A percentile compares a stretch with the other conserved stretches of the same genome.
Conservation (phyloP, 106 monocot species). For the Hemerocallis citrina region DNA sequence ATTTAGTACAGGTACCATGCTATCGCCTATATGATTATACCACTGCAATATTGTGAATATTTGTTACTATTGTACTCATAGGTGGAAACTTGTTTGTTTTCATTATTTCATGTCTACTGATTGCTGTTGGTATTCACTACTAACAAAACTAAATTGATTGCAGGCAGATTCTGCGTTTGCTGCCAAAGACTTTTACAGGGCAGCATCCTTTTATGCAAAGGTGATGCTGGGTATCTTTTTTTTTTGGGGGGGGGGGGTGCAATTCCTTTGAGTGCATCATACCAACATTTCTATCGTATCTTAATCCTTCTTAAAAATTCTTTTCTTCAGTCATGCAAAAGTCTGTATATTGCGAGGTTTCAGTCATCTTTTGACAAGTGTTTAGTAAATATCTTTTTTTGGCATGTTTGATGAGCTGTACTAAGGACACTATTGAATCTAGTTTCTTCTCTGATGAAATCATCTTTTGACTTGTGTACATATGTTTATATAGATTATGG, state of each 20-base stretch:
- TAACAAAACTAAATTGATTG: conserved; percentile 4
- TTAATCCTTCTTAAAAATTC: background rate
- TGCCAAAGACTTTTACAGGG: conserved; percentile 79
- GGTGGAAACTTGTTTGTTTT: background rate
- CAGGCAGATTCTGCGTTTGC: conserved; percentile 93
- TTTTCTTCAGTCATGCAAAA: background rate
- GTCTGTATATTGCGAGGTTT: background rate
- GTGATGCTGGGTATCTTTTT: conserved; percentile 21
- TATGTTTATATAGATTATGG: too few relatives aligned
- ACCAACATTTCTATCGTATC: background rate
- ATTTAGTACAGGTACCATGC: conserved; percentile 69
- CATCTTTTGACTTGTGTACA: too few relatives aligned
- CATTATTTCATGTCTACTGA: background rate
- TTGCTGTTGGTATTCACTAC: too few relatives aligned
- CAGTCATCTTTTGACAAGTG: too few relatives aligned
- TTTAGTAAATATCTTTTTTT: too few relatives aligned
- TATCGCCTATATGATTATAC: background rate
- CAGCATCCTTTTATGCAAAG: conserved; percentile 98
- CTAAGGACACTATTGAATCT: too few relatives aligned
- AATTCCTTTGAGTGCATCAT: background rate
- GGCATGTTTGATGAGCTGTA: too few relatives aligned
- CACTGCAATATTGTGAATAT: background rate
- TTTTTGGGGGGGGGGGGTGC: background rate
- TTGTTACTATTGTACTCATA: background rate
- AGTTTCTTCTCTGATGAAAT: too few relatives aligned